Conservation (phyloP, 352 stramenopile species). For the Pythium insidiosum region DNA sequence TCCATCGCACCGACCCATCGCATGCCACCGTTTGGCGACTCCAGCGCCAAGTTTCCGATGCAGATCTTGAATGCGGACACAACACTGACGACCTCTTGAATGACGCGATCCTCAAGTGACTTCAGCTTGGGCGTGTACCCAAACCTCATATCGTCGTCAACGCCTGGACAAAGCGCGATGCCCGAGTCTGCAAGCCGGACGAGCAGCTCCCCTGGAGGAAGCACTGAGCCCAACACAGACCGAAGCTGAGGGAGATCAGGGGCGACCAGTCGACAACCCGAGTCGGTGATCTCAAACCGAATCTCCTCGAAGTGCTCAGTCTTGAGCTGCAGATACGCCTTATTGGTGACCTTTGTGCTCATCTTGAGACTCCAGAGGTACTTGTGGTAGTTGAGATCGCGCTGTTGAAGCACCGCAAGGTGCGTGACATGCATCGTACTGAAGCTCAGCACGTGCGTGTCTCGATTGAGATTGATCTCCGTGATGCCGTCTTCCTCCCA, state of each 20-base stretch:
- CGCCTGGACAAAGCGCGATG: constrained; percentile 47
- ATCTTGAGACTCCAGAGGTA: constrained; percentile 49
- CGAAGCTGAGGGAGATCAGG: constrained; percentile 39
- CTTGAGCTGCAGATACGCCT: constrained; percentile 39
- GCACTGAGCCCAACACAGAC: constrained; percentile 20
- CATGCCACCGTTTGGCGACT: constrained; percentile 12
- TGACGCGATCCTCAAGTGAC: constrained; percentile 56
- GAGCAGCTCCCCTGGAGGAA: constrained; percentile 52
- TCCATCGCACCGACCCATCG: constrained; percentile 25
- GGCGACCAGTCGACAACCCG: constrained; percentile 44
- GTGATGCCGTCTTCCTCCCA: constrained; percentile 78
- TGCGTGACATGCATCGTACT: constrained; percentile 72
- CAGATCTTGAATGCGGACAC: constrained; percentile 54
- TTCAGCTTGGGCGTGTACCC: constrained; percentile 52
- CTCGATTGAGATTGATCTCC: constrained; percentile 42
- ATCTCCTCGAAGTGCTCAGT: constrained; percentile 46
- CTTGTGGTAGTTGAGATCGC: constrained; percentile 67
- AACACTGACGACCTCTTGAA: constrained; percentile 59
- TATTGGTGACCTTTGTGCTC: constrained; percentile 26
- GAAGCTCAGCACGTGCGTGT: constrained; percentile 59
- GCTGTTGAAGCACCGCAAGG: constrained; percentile 55
- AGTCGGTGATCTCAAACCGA: constrained; percentile 60
- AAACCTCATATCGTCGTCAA: constrained; percentile 22
- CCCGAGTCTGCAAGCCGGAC: constrained; percentile 40
- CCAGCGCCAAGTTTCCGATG: constrained; percentile 26